Conservation (phyloP, 805 yeast genomes). For the Teunomyces stri region DNA sequence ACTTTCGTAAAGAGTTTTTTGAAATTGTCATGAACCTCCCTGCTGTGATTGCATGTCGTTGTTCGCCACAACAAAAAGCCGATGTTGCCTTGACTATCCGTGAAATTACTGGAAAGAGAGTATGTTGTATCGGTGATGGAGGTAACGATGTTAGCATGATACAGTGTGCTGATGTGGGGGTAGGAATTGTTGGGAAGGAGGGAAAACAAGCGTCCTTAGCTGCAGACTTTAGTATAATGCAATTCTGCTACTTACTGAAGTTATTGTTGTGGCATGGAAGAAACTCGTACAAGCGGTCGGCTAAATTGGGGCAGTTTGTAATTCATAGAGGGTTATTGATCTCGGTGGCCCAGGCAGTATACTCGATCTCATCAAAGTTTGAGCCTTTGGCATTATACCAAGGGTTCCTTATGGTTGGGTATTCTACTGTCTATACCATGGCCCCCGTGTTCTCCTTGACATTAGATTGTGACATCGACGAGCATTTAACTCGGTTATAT, state of each 20-base stretch:
- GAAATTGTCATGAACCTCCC: conserved; percentile 76
- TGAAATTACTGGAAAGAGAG: conserved; percentile 78
- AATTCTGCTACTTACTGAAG: conserved; percentile 85
- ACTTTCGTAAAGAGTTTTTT: conserved; percentile 71
- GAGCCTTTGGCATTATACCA: conserved; percentile 94
- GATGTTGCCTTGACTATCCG: conserved; percentile 85
- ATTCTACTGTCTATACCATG: conserved; percentile 96
- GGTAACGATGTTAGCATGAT: conserved; percentile 99
- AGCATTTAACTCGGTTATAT: conserved; percentile 80
- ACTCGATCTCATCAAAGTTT: conserved; percentile 77
- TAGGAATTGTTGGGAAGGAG: conserved; percentile 98
- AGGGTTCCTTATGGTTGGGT: conserved; percentile 98
- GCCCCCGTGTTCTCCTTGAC: conserved; percentile 95
- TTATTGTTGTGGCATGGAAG: conserved; percentile 96
- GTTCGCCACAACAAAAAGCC: conserved; percentile 98
- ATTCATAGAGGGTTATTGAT: conserved; percentile 94
- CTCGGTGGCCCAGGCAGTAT: conserved; percentile 93
- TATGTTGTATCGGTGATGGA: conserved; percentile 98
- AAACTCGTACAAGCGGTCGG: conserved; percentile 92
- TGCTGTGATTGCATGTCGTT: conserved; percentile 96
- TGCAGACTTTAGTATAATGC: conserved; percentile 93
- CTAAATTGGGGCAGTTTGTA: conserved; percentile 92
- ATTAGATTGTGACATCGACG: conserved; percentile 86
- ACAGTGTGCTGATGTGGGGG: conserved; percentile 98
- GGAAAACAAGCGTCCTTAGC: conserved; percentile 97